Base-by-base conservation (phyloP, 108 stramenopile genomes). In the Nitzschia palea region DNA sequence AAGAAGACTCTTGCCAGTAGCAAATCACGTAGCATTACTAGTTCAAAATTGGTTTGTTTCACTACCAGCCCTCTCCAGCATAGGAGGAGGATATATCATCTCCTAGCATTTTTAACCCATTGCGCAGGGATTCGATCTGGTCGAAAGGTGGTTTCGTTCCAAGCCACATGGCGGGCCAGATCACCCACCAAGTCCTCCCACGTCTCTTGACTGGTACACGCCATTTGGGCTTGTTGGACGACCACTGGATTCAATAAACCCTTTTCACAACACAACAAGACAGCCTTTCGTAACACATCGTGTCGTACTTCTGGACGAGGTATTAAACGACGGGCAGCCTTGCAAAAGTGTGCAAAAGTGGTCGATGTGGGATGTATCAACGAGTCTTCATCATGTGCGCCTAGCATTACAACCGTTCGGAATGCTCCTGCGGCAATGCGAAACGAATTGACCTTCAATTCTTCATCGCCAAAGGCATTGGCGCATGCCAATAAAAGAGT, bases 401-500 rank as follows among this genome's bases (percentile, higher is more conserved):
- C 42, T 1, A 29, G 25, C 2, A 55, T 1, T 6, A 57, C 36
- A 17, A 50, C 55, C 20, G 29, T 62, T 43, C 32, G 45, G 54
- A 78, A 77, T 12, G 71, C 61, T 30, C 73, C 53, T 22, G 59
- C 18, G 12, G 80, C 80, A 37, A 81, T 74, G n/a, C 28, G 25
- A 36, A 63, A 74, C 25, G 80, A 69, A 20, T 55, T 43, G 4
- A n/a, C 22, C 50, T 64, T 81, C 55, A 70, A 28, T 23, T 42
- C 29, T 12, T 50, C 59, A 48, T 74, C 36, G 12, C 83, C 83
- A 67, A 77, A 80, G n/a, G 73, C 65, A 33, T 76, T 71, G 23
- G 74, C 68, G 22, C 73, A 74, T 33, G 76, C 86, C 55, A 78
- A 67, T 20, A 91, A 63, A 14, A 87, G 62, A 1, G 82, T 70